These are phyloP conservation scores for Effrenium voratum DNA, from an alignment of 73 alveolate genomes.

Conservation along the genomic window DNA sequence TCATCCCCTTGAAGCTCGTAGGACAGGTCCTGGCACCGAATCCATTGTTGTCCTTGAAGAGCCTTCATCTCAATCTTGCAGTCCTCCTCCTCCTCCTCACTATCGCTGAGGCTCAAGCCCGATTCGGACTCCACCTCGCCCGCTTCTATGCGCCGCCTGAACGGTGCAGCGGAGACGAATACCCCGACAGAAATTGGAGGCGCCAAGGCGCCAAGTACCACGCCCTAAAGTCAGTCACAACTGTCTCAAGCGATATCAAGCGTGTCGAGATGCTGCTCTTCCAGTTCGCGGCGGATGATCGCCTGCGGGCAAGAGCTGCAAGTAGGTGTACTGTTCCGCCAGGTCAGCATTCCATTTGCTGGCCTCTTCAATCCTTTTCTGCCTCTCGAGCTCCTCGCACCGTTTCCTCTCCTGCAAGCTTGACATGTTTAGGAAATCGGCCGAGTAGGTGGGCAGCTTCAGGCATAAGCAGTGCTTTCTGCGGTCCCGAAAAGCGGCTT, in stretches of 20 bases:
- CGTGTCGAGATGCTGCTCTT: neutral
- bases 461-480: neutral
- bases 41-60: neutral
- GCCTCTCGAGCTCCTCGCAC: slow-evolving; percentile 29
- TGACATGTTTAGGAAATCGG: neutral
- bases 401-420: slow-evolving; percentile 49
- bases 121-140: slow-evolving; percentile 75
- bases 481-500: too few relatives aligned
- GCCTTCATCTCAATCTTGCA: neutral
- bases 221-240: neutral
- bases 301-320: neutral
- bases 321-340: neutral
- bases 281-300: slow-evolving; percentile 44
- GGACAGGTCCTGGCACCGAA: neutral
- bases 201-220: too few relatives aligned
- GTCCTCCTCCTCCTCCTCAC: slow-evolving; percentile 21
- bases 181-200: too few relatives aligned
- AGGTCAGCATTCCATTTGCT: neutral
- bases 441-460: neutral
- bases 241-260: neutral
- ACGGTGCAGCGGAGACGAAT: neutral
- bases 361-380: slow-evolving; percentile 51
- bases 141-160: slow-evolving; percentile 49
- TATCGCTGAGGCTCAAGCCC: slow-evolving; percentile 45
- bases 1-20: slow-evolving; percentile 21